Conservation (phyloP, 495 filamentous ascomycete species). For the Delitschia confertaspora region DNA sequence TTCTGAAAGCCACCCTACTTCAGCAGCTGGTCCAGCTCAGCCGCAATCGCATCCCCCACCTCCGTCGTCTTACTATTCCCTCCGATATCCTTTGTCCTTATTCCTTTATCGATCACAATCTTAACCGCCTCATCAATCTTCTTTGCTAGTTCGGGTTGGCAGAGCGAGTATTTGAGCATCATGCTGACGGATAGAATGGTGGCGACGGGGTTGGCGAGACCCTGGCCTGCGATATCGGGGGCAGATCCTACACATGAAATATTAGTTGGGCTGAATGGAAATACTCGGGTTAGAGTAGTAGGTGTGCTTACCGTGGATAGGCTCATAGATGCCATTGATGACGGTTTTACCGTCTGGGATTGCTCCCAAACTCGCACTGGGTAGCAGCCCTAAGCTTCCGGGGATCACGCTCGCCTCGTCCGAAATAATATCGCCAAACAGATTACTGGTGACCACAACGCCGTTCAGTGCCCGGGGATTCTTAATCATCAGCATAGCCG, state of each 20-base stretch:
- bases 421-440: slow-evolving; percentile 94
- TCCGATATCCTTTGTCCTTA: slow-evolving; percentile 71
- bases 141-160: slow-evolving; percentile 60
- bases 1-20: too few relatives aligned
- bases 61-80: slow-evolving; percentile 63
- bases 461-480: slow-evolving; percentile 85
- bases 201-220: slow-evolving; percentile 73
- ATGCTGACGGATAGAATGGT: slow-evolving; percentile 82
- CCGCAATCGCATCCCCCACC: slow-evolving; percentile 73
- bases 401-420: slow-evolving; percentile 97
- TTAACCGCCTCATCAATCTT: slow-evolving; percentile 75
- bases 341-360: slow-evolving; percentile 71
- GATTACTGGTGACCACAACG: slow-evolving; percentile 84
- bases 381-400: slow-evolving; percentile 80
- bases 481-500: slow-evolving; percentile 97
- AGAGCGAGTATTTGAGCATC: slow-evolving; percentile 86
- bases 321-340: slow-evolving; percentile 90
- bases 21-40: slow-evolving; percentile 53
- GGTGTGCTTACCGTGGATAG: slow-evolving; percentile 71
- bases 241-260: slow-evolving; percentile 46
- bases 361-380: slow-evolving; percentile 78
- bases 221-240: slow-evolving; percentile 74
- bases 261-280: neutral
- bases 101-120: slow-evolving; percentile 61
- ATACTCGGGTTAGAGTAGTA: neutral